These are phyloP conservation scores for Cercospora sojina DNA, from an alignment of 2,329 filamentous ascomycete species.

Conservation along the genomic window DNA sequence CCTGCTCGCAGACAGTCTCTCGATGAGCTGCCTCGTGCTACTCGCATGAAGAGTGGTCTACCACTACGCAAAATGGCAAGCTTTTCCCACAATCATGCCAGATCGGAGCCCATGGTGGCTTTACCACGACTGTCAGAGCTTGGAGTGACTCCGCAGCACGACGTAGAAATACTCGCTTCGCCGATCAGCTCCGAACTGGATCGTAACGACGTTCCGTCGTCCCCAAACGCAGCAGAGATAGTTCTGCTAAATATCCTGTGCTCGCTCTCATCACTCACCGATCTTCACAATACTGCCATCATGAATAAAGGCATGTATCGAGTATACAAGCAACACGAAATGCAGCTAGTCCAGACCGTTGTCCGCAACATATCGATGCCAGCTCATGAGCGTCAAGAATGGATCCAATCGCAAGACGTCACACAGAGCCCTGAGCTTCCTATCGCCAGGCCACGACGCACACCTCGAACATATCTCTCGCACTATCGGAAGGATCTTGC, in stretches of 20 bases:
- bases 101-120: conserved; percentile 3
- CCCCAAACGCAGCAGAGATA: conserved; percentile 43
- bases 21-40: background rate
- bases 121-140: conserved; percentile 1
- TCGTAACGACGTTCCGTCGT: background rate
- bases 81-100: conserved; percentile 6
- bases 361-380: conserved; percentile 56
- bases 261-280: conserved; percentile 51
- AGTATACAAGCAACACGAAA: conserved; percentile 58
- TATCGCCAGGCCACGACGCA: conserved; percentile 51
- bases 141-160: background rate
- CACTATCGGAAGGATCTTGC: conserved; percentile 54
- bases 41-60: background rate
- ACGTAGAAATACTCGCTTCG: background rate
- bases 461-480: conserved; percentile 52
- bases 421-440: conserved; percentile 38
- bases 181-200: background rate
- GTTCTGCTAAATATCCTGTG: conserved; percentile 55
- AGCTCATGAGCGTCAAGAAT: conserved; percentile 61
- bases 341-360: conserved; percentile 53
- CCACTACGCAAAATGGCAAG: conserved; percentile 22
- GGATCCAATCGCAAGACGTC: conserved; percentile 53
- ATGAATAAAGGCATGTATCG: conserved; percentile 58
- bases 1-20: conserved; percentile 18
- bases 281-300: conserved; percentile 56